Conservation (phyloP, 495 filamentous ascomycete species). For the Cudoniella acicularis region DNA sequence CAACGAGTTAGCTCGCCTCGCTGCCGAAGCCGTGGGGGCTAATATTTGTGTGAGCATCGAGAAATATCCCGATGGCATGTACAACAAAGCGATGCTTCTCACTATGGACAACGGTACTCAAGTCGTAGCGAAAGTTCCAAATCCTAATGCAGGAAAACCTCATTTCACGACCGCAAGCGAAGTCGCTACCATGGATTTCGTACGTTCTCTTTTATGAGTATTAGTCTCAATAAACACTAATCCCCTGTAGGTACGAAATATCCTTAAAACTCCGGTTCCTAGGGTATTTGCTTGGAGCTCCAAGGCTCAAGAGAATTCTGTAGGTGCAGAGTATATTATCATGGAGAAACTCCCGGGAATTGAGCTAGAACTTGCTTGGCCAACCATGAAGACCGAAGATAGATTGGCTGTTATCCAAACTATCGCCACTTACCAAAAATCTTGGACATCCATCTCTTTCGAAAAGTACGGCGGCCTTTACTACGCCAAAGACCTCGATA, state of each 20-base stretch:
- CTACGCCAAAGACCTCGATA: conserved; percentile 14
- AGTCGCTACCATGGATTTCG: conserved; percentile 4
- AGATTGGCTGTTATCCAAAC: neutral
- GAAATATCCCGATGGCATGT: conserved; percentile 15
- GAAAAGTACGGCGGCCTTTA: neutral
- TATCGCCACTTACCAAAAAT: neutral
- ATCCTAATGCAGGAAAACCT: conserved; percentile 2
- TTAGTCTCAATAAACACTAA: neutral
- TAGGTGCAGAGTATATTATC: neutral
- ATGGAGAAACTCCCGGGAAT: neutral
- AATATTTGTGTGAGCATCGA: conserved; percentile 24
- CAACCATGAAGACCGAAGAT: neutral
- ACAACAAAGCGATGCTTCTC: conserved; percentile 3
- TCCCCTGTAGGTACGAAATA: neutral
- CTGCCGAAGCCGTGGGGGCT: conserved; percentile 31
- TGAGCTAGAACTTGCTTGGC: conserved; percentile 1
- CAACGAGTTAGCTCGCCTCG: conserved; percentile 30
- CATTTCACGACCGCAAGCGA: neutral
- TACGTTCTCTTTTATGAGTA: neutral
- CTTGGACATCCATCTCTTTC: neutral
- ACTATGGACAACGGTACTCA: conserved; percentile 1
- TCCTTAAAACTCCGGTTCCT: neutral
- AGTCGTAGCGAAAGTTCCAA: conserved; percentile 1
- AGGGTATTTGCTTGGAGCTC: conserved; percentile 1
- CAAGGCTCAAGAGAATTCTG: neutral